phyloP scores from a whole-genome alignment of 805 yeast species.

The Saccharomycopsis microspora region DNA sequence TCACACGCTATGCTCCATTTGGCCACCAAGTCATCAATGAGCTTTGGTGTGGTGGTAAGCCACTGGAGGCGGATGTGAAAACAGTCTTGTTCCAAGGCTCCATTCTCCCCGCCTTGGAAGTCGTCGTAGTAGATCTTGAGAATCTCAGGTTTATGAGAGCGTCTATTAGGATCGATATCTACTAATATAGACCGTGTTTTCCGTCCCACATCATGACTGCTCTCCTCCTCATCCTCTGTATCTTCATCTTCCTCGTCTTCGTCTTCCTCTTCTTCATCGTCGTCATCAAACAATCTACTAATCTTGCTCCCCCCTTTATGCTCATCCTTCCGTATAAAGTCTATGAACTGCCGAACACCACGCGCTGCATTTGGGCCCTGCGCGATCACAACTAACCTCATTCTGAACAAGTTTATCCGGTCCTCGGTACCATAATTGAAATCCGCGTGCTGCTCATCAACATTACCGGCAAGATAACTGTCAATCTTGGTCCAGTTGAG shows the following conservation, averaged over 20 bases:
- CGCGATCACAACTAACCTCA: conserved; percentile 60
- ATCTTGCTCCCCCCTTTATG: neutral
- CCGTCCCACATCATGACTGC: conserved; percentile 19
- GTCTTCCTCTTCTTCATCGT: neutral
- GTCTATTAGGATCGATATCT: conserved; percentile 63
- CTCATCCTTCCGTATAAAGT: conserved; percentile 8
- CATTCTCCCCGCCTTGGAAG: neutral
- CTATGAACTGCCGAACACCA: conserved; percentile 7
- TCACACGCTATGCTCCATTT: conserved; percentile 79
- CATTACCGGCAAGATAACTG: conserved; percentile 76
- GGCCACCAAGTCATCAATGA: conserved; percentile 67
- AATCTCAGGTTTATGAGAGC: conserved; percentile 69
- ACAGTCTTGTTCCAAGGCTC: conserved; percentile 34
- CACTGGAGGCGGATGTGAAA: conserved; percentile 87
- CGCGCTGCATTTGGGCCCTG: neutral
- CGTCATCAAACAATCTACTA: too few species aligned
- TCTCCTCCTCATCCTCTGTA: neutral
- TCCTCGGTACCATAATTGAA: conserved; percentile 29
- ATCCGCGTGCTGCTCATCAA: conserved; percentile 47
- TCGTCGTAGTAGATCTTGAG: conserved; percentile 76
- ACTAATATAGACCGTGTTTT: conserved; percentile 56
- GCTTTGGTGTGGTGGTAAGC: conserved; percentile 80
- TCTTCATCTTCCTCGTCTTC: neutral
- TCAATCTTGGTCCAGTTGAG: conserved; percentile 90
- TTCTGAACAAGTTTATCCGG: conserved; percentile 43